Base-by-base conservation (phyloP, 148 eudicot genomes). In the Nyssa sinensis region DNA sequence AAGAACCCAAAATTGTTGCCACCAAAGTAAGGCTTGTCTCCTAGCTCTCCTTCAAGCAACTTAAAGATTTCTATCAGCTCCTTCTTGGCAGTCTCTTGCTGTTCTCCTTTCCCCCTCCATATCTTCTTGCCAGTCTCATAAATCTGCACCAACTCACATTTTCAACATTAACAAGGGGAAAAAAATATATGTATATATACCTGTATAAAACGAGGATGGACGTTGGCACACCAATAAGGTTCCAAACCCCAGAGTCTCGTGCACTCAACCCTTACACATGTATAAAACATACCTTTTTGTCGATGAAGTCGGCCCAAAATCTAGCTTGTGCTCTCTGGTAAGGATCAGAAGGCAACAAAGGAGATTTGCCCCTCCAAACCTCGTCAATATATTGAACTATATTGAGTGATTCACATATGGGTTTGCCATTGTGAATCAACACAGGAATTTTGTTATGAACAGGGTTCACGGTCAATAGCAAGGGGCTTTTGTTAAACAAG, bases 291-390 rank as follows among this genome's bases (percentile, higher is more conserved):
- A 74, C 82, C 78, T 64, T 74, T 69, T 79, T 79, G 78, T 74
- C 82, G 27, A 79, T 57, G 23, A 44, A 74, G 49, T 79, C 81
- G 23, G 81, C 81, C 82, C 82, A 79, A 63, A 79, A 79, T 34
- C 78, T 62, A 0, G 78, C 76, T 49, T 53, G 67, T 41, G 77
- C 72, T 67, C 73, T 78, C 29, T 47, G 12, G 58, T 77, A 64
- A 55, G 75, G 66, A 55, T 77, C 80, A 28, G 69, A 63, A 7
- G 80, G 80, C 64, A 77, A 19, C 64, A 77, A 58, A 13, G 75
- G 80, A 17, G 69, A 31, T 21, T 41, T 58, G 10, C 35, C 71
- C 31, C 53, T 39, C 78, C 82, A 79, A 1, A 70, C 71, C 62
- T 79, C 75, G 29, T 79, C 82, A 3, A 79, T 79, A 67, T 74